Conservation (phyloP, 805 yeast genomes). For the Ascoidea asiatica region DNA sequence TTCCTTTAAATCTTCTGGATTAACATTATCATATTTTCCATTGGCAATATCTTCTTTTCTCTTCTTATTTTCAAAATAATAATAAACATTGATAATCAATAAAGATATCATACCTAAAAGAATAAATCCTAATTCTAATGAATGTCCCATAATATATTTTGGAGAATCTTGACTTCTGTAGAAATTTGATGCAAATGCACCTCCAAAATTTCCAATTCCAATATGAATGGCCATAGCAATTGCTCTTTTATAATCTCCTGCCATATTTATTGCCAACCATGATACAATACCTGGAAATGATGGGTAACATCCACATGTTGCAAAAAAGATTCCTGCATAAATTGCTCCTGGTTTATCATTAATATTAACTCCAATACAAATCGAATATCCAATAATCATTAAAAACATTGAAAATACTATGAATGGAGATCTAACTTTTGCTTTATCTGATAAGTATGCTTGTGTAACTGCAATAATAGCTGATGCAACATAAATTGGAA, state of each 20-base stretch:
- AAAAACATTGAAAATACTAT: conserved; percentile 14
- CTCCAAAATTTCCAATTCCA: conserved; percentile 24
- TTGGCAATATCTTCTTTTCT: conserved; percentile 15
- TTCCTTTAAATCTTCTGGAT: conserved; percentile 18
- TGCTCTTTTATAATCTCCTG: conserved; percentile 23
- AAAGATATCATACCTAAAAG: conserved; percentile 17
- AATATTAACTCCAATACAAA: conserved; percentile 17
- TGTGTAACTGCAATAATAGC: conserved; percentile 17
- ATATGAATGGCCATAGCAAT: conserved; percentile 25
- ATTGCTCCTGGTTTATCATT: conserved; percentile 14
- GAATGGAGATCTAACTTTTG: conserved; percentile 20
- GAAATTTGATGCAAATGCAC: conserved; percentile 21
- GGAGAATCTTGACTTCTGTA: conserved; percentile 19
- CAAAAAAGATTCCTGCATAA: conserved; percentile 19
- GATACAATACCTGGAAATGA: conserved; percentile 20
- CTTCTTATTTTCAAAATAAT: conserved; percentile 15
- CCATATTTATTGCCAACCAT: conserved; percentile 23
- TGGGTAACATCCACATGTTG: conserved; percentile 18
- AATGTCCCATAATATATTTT: conserved; percentile 19
- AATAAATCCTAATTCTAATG: conserved; percentile 19
- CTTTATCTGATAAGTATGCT: conserved; percentile 16
- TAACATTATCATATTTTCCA: conserved; percentile 19
- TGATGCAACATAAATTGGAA: conserved; percentile 27
- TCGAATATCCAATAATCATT: conserved; percentile 20
- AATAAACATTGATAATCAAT: conserved; percentile 13